Evolutionary conservation across 208 protist genomes (phyloP).

Genomic region (Leishmania martiniquensis): DNA sequence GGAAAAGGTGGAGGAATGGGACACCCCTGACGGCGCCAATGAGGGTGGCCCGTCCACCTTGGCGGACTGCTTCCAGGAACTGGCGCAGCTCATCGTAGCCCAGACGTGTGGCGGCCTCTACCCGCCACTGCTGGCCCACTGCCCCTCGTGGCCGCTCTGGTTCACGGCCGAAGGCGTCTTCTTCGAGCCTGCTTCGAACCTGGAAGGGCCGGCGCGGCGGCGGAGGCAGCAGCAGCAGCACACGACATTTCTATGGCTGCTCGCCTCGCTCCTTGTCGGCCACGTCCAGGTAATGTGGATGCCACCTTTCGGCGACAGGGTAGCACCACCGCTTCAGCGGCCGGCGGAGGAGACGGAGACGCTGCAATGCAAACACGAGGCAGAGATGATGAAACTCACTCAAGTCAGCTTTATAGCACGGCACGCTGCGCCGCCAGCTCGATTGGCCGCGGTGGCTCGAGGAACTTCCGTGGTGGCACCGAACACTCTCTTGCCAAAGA

Average conservation of each 20-base stretch:
- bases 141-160: constrained; percentile 36
- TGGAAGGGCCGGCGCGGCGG: constrained; percentile 13
- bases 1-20: background rate
- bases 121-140: constrained; percentile 68
- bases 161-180: constrained; percentile 32
- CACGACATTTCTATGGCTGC: constrained; percentile 28
- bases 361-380: constrained; percentile 21
- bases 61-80: constrained; percentile 42
- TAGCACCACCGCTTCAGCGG: background rate
- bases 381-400: constrained; percentile 11
- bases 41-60: too few species aligned
- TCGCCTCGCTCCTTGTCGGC: constrained; percentile 25
- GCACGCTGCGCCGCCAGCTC: background rate
- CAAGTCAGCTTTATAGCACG: constrained; percentile 20
- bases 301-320: background rate
- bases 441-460: background rate
- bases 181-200: background rate
- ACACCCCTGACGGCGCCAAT: background rate
- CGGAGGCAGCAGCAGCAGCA: constrained; percentile 26
- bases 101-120: constrained; percentile 67
- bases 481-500: constrained; percentile 27
- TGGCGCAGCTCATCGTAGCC: constrained; percentile 46
- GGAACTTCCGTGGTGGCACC: constrained; percentile 17
- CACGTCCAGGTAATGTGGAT: constrained; percentile 20
- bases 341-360: constrained; percentile 9